A percentile compares a stretch with the other conserved stretches of the same genome.
These are phyloP conservation scores for Gossypium turneri DNA, from an alignment of 345 rosid genomes.

Conservation along the genomic window DNA sequence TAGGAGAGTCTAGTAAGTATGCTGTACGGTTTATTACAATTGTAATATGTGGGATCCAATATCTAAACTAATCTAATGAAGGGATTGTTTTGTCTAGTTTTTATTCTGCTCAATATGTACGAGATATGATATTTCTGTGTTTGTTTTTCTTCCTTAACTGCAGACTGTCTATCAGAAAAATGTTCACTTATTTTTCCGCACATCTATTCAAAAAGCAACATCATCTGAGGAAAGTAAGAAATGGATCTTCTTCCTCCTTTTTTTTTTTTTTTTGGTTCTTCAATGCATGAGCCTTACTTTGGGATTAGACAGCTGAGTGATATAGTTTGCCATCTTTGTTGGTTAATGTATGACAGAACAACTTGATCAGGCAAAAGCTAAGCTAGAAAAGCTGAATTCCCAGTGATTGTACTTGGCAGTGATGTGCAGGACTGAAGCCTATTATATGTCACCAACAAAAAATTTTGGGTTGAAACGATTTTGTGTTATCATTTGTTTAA, in stretches of 20 bases:
- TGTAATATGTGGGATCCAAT: neutral
- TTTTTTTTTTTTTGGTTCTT: neutral
- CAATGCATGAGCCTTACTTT: neutral
- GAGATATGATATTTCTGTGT: neutral
- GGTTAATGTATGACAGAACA: slow-evolving; percentile 34
- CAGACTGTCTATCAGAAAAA: slow-evolving; percentile 53
- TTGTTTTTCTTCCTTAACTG: neutral
- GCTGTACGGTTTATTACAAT: neutral
- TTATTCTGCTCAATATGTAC: neutral
- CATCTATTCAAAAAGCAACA: slow-evolving; percentile 38
- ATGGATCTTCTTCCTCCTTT: neutral
- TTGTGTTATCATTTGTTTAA: neutral
- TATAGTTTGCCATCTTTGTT: slow-evolving; percentile 4
- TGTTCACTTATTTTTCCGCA: slow-evolving; percentile 42
- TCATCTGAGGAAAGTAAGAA: slow-evolving; percentile 46
- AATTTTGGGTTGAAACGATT: neutral
- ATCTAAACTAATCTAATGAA: neutral
- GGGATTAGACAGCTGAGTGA: neutral
- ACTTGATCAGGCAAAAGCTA: slow-evolving; percentile 37
- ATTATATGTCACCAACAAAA: neutral
- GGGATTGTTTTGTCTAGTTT: neutral
- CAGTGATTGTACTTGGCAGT: neutral
- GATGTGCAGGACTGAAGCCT: neutral
- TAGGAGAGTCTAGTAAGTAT: neutral
- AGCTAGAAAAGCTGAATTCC: slow-evolving; percentile 34